A percentile compares a stretch with the other conserved stretches of the same genome.
Evolutionary conservation across 2,329 filamentous ascomycete species (phyloP).

Genomic region (Hymenoscyphus salicellus): DNA sequence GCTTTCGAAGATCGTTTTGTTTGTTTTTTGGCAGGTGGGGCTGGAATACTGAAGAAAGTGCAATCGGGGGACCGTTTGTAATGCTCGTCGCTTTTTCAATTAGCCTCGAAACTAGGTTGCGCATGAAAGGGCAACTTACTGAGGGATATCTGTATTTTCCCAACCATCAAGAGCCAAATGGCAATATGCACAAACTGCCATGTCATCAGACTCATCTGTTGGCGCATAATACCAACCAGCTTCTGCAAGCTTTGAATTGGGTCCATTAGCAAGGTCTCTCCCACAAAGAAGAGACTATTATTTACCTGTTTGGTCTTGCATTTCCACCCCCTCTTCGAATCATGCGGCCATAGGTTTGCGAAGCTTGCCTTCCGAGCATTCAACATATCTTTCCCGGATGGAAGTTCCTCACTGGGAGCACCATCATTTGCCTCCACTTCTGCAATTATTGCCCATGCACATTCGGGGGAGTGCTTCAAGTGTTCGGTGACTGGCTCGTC

Average conservation of each 20-base stretch:
- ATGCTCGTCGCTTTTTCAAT: constrained; percentile 72
- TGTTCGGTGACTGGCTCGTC: constrained; percentile 86
- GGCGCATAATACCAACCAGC: constrained; percentile 95
- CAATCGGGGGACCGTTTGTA: constrained; percentile 74
- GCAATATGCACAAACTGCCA: constrained; percentile 89
- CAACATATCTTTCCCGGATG: constrained; percentile 66
- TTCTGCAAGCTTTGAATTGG: constrained; percentile 67
- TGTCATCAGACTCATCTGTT: constrained; percentile 76
- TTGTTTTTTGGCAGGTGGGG: constrained; percentile 50
- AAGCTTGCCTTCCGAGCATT: constrained; percentile 83
- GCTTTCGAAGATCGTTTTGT: constrained; percentile 55
- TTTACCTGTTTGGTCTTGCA: constrained; percentile 82
- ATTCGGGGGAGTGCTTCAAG: constrained; percentile 74
- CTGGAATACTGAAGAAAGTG: constrained; percentile 69
- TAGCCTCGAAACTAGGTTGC: constrained; percentile 6
- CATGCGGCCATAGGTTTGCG: constrained; percentile 81
- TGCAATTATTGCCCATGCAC: constrained; percentile 79
- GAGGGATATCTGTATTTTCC: constrained; percentile 88
- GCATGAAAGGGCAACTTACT: constrained; percentile 51
- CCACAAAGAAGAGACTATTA: not conserved
- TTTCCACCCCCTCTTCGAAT: constrained; percentile 81
- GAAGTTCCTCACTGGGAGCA: constrained; percentile 68
- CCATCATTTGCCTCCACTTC: constrained; percentile 59
- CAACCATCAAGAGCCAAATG: constrained; percentile 86
- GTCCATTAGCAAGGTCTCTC: constrained; percentile 22